phyloP scores from a whole-genome alignment of 495 filamentous ascomycete genomes.

The Hyaloscypha variabilis region DNA sequence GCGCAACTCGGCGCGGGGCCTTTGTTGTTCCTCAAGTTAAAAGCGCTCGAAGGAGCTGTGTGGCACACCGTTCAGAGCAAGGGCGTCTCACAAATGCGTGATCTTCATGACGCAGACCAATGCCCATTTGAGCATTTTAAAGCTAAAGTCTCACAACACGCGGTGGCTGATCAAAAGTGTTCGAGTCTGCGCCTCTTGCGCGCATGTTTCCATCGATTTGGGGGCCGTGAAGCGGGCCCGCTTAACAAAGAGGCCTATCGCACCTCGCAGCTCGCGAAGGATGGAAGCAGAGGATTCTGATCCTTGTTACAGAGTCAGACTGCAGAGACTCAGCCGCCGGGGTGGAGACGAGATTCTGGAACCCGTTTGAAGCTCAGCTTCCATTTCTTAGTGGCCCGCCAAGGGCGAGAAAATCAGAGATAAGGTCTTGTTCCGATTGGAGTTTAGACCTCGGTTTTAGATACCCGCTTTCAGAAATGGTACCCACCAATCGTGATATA shows the following conservation, averaged over 20 bases:
- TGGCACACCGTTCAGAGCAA: not conserved
- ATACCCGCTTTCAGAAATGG: no score
- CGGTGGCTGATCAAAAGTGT: no score
- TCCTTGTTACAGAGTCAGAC: not conserved
- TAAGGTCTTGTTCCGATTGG: not conserved
- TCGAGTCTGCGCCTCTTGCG: no score
- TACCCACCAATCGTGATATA: not conserved
- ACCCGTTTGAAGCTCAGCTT: not conserved
- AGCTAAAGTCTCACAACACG: not conserved
- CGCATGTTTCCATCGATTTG: no score
- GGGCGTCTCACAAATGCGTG: not conserved
- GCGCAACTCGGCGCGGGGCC: not conserved
- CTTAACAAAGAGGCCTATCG: not conserved
- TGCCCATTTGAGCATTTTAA: not conserved
- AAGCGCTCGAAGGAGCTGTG: not conserved
- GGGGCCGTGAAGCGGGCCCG: not conserved
- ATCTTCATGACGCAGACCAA: not conserved
- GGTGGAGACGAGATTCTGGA: not conserved
- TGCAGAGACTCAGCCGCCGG: not conserved
- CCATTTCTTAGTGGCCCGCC: not conserved
- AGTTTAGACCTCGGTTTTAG: not conserved
- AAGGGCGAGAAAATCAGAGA: not conserved
- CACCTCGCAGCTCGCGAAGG: not conserved
- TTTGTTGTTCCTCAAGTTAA: not conserved
- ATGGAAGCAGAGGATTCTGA: not conserved